phyloP scores from a whole-genome alignment of 2,329 filamentous ascomycete genomes.

The Aspergillus sojae region DNA sequence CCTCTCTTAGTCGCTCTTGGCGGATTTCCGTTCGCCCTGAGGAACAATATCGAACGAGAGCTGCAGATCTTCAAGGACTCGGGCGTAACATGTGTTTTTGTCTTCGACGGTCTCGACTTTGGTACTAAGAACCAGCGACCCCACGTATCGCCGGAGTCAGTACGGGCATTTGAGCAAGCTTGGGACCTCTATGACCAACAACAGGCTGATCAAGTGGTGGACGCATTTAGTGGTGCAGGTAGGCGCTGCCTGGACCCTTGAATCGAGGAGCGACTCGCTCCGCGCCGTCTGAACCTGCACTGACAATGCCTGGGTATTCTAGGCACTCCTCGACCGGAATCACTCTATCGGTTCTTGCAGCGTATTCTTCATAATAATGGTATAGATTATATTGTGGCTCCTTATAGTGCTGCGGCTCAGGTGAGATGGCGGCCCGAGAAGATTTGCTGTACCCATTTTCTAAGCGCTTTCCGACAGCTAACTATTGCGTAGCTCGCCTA shows the following conservation, averaged over 20 bases:
- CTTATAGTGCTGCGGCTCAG: conserved; percentile 86
- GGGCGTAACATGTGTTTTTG: conserved; percentile 77
- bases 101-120: conserved; percentile 87
- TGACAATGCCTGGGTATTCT: conserved; percentile 27
- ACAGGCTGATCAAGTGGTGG: conserved; percentile 77
- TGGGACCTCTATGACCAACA: conserved; percentile 86
- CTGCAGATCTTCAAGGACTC: conserved; percentile 71
- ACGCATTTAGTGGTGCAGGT: conserved; percentile 85
- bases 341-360: conserved; percentile 77
- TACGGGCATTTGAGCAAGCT: conserved; percentile 72
- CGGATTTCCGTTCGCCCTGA: conserved; percentile 79
- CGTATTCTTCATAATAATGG: conserved; percentile 68
- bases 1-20: conserved; percentile 88
- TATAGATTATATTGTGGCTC: conserved; percentile 78
- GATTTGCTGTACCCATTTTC: background rate
- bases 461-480: conserved; percentile 8
- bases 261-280: conserved; percentile 16
- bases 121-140: conserved; percentile 71
- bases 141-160: conserved; percentile 62
- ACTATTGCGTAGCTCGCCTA: conserved; percentile 62
- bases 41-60: conserved; percentile 73
- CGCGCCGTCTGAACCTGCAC: conserved; percentile 15
- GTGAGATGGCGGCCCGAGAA: conserved; percentile 50
- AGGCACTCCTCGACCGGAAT: conserved; percentile 72
- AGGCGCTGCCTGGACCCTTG: conserved; percentile 23